Percentiles rank a stretch among this genome's conserved stretches.
Evolutionary conservation across 1,139 yeast genomes (phyloP).

Genomic region (Candida sp.): DNA sequence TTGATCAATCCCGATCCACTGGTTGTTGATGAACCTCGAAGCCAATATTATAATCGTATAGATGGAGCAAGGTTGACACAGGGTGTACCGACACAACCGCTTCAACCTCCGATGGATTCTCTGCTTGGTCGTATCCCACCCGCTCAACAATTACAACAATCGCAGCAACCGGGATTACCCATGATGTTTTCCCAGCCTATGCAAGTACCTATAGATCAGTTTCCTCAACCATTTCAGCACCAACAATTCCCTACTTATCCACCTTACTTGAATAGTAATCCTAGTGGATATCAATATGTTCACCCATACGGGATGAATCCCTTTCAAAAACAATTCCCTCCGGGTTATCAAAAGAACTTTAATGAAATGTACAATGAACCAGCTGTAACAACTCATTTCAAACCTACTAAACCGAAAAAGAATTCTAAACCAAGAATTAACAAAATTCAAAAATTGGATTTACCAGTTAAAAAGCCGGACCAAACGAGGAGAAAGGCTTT

Average conservation of each 20-base stretch:
- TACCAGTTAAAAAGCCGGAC: background rate
- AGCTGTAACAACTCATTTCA: slow-evolving; percentile 13
- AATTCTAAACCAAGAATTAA: slow-evolving; percentile 36
- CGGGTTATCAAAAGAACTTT: background rate
- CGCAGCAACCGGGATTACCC: background rate
- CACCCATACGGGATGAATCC: slow-evolving; percentile 1
- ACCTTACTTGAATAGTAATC: background rate
- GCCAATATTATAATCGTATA: background rate
- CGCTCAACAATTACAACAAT: background rate
- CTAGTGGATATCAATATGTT: background rate
- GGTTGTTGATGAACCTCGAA: background rate
- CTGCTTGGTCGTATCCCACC: background rate
- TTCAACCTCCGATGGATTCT: background rate
- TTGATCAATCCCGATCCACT: background rate
- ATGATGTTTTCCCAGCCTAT: background rate
- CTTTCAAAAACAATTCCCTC: background rate
- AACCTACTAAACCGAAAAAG: slow-evolving; percentile 35
- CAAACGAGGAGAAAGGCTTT: slow-evolving; percentile 1
- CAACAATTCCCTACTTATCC: background rate
- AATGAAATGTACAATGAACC: background rate
- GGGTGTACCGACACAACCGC: background rate
- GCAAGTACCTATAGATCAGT: slow-evolving; percentile 1
- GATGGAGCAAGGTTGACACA: background rate
- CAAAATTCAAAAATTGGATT: slow-evolving; percentile 16
- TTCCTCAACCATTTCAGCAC: background rate